Evolutionary conservation across 2,329 filamentous ascomycete species (phyloP).

Genomic region (Colletotrichum sp.): DNA sequence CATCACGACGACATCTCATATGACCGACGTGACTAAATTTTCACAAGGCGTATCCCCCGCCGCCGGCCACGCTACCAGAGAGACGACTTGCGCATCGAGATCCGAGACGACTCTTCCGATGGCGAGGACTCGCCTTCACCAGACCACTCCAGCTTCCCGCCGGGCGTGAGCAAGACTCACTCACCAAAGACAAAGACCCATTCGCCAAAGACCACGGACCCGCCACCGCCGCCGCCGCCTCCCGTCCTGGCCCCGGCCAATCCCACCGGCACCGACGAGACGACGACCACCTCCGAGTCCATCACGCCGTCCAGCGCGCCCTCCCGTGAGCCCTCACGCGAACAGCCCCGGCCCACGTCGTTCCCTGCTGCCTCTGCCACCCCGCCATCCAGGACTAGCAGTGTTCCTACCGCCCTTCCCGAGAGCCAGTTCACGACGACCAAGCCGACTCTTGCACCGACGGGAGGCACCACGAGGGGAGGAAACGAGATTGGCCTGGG

Average conservation of each 20-base stretch:
- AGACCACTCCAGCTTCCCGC: background rate
- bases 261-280: background rate
- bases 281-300: background rate
- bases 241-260: conserved; percentile 4
- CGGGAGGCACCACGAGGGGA: background rate
- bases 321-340: background rate
- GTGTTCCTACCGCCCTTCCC: background rate
- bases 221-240: background rate
- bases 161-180: background rate
- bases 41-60: background rate
- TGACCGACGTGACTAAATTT: background rate
- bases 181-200: background rate
- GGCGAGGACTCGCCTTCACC: conserved; percentile 18
- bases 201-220: background rate
- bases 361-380: background rate
- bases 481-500: conserved; percentile 6
- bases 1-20: background rate
- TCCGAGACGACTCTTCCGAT: conserved; percentile 12
- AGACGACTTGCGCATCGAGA: conserved; percentile 1
- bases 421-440: background rate
- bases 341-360: background rate
- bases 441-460: background rate
- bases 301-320: background rate
- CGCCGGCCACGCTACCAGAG: background rate
- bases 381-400: background rate